Evolutionary conservation across 441 rosid genomes (phyloP).

Genomic region (Populus hybrid): DNA sequence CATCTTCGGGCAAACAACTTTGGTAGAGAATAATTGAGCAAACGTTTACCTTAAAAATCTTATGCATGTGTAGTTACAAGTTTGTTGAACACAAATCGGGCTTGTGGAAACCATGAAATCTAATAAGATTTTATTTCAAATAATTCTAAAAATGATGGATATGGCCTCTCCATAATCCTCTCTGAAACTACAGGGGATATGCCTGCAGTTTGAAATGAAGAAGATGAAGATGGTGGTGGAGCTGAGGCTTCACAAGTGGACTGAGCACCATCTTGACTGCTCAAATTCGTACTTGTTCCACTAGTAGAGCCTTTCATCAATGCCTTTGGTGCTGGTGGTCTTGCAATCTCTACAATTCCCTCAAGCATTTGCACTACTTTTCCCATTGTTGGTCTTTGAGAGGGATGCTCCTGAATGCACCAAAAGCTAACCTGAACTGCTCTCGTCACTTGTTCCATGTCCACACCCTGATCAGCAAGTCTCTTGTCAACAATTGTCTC

Average conservation of each 20-base stretch:
- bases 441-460: slow-evolving; percentile 45
- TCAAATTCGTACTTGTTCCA: slow-evolving; percentile 28
- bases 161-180: slow-evolving; percentile 27
- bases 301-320: slow-evolving; percentile 25
- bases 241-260: slow-evolving; percentile 35
- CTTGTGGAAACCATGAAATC: background rate
- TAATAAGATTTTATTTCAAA: background rate
- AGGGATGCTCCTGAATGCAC: slow-evolving; percentile 61
- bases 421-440: slow-evolving; percentile 46
- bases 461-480: slow-evolving; percentile 26
- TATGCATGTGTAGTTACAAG: background rate
- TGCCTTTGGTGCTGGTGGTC: slow-evolving; percentile 44
- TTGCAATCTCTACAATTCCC: slow-evolving; percentile 43
- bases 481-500: slow-evolving; percentile 38
- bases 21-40: too few relatives aligned
- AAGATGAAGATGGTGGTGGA: slow-evolving; percentile 33
- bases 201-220: slow-evolving; percentile 30
- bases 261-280: slow-evolving; percentile 25
- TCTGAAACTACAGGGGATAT: slow-evolving; percentile 33
- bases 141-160: slow-evolving; percentile 21
- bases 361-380: slow-evolving; percentile 63
- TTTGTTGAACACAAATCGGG: background rate
- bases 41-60: too few relatives aligned
- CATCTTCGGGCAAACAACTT: too few relatives aligned
- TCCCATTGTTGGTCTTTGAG: slow-evolving; percentile 59